Conservation (phyloP, 257 asterid species). For the Solanum etuberosum region DNA sequence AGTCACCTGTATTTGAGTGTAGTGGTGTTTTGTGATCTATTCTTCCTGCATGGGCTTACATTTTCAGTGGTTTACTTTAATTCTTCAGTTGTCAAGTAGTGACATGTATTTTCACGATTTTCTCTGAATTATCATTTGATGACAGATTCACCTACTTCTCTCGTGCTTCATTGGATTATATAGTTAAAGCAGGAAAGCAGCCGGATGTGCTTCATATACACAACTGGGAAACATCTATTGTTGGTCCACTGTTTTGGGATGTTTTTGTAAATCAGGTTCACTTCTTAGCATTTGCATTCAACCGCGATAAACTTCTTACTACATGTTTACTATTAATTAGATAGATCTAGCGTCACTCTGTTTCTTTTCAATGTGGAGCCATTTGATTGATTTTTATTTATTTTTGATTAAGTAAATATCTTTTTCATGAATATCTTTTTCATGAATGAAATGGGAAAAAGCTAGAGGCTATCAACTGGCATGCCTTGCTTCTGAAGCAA, state of each 20-base stretch:
- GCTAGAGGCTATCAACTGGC: background rate
- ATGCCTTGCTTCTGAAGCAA: background rate
- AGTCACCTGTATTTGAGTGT: background rate
- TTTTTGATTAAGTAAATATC: background rate
- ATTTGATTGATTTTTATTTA: background rate
- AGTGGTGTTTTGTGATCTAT: background rate
- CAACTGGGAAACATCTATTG: slow-evolving; percentile 81
- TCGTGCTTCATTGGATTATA: slow-evolving; percentile 81
- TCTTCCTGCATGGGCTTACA: background rate
- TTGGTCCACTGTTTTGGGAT: slow-evolving; percentile 89
- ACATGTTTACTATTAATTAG: background rate
- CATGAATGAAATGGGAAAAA: background rate
- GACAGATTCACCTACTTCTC: slow-evolving; percentile 79
- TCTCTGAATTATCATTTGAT: slow-evolving; percentile 11
- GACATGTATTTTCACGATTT: background rate
- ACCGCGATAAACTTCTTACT: background rate
- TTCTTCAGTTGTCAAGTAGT: background rate
- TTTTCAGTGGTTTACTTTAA: background rate
- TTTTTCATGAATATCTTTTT: background rate
- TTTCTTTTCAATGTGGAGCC: background rate
- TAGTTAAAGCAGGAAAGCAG: slow-evolving; percentile 63
- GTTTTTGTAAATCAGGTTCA: slow-evolving; percentile 65
- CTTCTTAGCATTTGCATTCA: background rate
- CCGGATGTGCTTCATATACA: slow-evolving; percentile 83
- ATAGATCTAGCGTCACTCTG: background rate